phyloP scores from a whole-genome alignment of 1,284 basidiomycete species.

The Pseudozyma tsukubaensis region DNA sequence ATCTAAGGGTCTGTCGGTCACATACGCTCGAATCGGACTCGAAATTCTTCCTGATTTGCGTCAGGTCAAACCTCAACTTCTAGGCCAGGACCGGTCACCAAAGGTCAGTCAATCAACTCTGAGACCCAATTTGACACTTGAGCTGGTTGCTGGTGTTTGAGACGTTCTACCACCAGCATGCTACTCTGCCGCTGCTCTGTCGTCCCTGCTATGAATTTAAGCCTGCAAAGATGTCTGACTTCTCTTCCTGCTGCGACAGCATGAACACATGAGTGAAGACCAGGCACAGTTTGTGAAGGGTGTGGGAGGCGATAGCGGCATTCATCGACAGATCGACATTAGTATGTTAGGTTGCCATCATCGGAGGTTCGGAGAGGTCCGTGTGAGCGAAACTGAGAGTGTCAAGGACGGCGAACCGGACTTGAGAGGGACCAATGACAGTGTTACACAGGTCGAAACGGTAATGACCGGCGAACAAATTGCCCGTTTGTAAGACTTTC shows the following conservation, averaged over 20 bases:
- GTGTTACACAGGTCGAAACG: conserved; percentile 1
- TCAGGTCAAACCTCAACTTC: conserved; percentile 23
- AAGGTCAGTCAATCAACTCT: background rate
- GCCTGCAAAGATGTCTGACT: background rate
- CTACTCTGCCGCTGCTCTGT: background rate
- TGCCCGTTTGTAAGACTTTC: background rate
- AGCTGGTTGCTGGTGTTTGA: no score
- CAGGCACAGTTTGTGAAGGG: background rate
- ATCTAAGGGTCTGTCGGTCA: no score
- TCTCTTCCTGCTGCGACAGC: background rate
- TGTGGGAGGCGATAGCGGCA: background rate
- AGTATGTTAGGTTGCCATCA: background rate
- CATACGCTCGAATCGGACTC: no score
- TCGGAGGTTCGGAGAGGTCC: conserved; percentile 25
- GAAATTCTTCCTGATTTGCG: conserved; percentile 30
- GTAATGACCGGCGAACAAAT: conserved; percentile 35
- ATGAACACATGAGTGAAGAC: no score
- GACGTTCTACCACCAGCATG: no score
- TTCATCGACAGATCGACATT: background rate
- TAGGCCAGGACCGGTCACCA: conserved; percentile 2
- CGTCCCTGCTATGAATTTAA: background rate
- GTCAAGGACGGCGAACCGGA: conserved; percentile 8
- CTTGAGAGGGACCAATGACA: conserved; percentile 11
- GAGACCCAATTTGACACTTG: no score
- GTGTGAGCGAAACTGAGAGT: conserved; percentile 2